Base-by-base conservation (phyloP, 306 rosid genomes). In the Phaseolus lunatus region DNA sequence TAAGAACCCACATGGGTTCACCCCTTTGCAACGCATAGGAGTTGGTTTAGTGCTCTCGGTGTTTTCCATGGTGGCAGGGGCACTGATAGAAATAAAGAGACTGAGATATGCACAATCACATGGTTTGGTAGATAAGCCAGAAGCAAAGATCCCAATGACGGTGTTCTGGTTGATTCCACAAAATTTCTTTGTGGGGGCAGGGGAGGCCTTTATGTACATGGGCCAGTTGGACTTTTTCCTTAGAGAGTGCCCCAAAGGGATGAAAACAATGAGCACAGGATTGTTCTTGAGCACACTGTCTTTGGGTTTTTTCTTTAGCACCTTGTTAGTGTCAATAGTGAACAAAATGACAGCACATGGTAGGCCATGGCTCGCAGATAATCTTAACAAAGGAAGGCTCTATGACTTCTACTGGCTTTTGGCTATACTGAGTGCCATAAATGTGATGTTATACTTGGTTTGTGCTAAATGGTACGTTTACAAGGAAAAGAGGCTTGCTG, bases 181-280 rank as follows among this genome's bases (percentile, higher is more conserved):
- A 73, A 89, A 89, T 64, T 83, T 92, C 87, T 14, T 94, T 2
- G 96, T 94, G 26, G 98, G 98, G 16, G 56, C 85, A 0, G 98
- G 97, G 0, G 97, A 94, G 82, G 98, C 97, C 9, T 92, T 92
- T 50, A 92, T 82, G 37, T 92, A 94, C 35, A 89, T 89, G 70
- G 98, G 98, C 0, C 97, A 94, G 49, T 80, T 94, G 4, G 93
- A 90, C 43, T 94, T 94, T 53, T 92, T 94, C 74, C 84, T 92
- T 0, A 82, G 95, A 54, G 98, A 94, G 72, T 92, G 97, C 19
- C 97, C 98, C 0, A 90, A 92, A 67, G 97, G 98, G 53, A 94
- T 92, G 97, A 92, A 92, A 79, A 92, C 97, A 0, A 89, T 90
- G 93, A 94, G 98, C 82, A 94, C 97, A 0, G 98, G 97, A 15